Evolutionary conservation across 2,329 filamentous ascomycete species (phyloP).

Genomic region (Paracorniculantispora psalliotae): DNA sequence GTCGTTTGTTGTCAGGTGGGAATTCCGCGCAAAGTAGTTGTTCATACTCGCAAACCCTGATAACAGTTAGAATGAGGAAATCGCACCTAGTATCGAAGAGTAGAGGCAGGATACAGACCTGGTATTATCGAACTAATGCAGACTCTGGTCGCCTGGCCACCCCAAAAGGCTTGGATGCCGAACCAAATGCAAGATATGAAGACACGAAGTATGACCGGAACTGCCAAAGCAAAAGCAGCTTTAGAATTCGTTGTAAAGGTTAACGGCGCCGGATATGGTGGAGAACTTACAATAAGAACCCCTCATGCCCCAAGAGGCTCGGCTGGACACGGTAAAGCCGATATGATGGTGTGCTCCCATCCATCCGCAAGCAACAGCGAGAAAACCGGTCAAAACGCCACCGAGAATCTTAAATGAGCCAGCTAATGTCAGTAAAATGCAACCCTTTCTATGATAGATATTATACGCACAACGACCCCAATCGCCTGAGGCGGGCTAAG

Average conservation of each 20-base stretch:
- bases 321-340: conserved; percentile 24
- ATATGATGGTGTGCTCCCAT: conserved; percentile 23
- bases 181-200: conserved; percentile 25
- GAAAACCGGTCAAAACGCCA: conserved; percentile 18
- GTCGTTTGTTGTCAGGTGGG: conserved; percentile 23
- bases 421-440: not conserved
- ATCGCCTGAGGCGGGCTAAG: conserved; percentile 25
- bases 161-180: conserved; percentile 27
- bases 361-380: conserved; percentile 21
- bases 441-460: not conserved
- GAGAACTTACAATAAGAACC: conserved; percentile 34
- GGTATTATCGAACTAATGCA: conserved; percentile 25
- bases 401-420: conserved; percentile 16
- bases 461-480: conserved; percentile 19
- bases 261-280: not conserved
- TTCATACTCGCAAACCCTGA: conserved; percentile 21
- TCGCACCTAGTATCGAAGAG: not conserved
- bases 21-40: conserved; percentile 20
- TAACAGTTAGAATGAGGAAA: not conserved
- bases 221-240: not conserved
- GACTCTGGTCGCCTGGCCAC: conserved; percentile 25
- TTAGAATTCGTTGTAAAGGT: not conserved
- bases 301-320: conserved; percentile 44
- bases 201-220: conserved; percentile 23
- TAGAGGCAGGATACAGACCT: conserved; percentile 7